Evolutionary conservation across 306 rosid species (phyloP), one percentile per base, ranked within the genome.

Genomic region (Coriaria nepalensis): DNA sequence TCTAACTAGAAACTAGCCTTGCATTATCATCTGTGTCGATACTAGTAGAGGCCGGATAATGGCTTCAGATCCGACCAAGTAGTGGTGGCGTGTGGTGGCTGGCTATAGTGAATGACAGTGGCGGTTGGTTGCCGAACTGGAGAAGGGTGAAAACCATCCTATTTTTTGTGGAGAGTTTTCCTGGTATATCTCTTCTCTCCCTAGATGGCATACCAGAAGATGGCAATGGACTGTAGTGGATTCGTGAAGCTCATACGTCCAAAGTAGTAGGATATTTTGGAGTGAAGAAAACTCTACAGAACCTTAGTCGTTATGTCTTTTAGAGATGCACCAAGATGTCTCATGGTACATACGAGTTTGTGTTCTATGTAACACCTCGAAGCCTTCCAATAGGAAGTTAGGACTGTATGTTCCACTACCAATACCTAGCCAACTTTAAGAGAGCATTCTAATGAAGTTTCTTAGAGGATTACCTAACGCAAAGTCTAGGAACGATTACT

Each of bases 191-290:
- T n/a, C n/a, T n/a, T n/a, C n/a, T n/a, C n/a, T n/a, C n/a, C n/a
- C n/a, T n/a, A n/a, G n/a, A n/a, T n/a, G n/a, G 55, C 44, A 35
- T 51, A 10, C 40, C 33, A 32, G 38, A 53, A 53, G 47, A 53
- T 4, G 29, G 20, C 0, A 9, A 33, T 2, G 29, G 40, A 7
- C 2, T 53, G 5, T 10, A 53, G 5, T 53, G 37, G 38, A 53
- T 41, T 29, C 38, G 49, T 10, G 8, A 53, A 29, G 48, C 48
- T 20, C 47, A 53, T 40, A 53, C 49, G 10, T 53, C 39, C 6
- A 40, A 41, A 40, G 38, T 40, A 20, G 38, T 36, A 10, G 36
- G 32, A n/a, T 47, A 53, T 41, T 53, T 53, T 53, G 48, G 48
- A 5, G 49, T 53, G 6, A 37, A 29, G 4, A 53, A 41, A 6